A percentile compares a stretch with the other conserved stretches of the same genome.
Conservation (phyloP, 1,139 yeast genomes). For the Zygoascus sp. region DNA sequence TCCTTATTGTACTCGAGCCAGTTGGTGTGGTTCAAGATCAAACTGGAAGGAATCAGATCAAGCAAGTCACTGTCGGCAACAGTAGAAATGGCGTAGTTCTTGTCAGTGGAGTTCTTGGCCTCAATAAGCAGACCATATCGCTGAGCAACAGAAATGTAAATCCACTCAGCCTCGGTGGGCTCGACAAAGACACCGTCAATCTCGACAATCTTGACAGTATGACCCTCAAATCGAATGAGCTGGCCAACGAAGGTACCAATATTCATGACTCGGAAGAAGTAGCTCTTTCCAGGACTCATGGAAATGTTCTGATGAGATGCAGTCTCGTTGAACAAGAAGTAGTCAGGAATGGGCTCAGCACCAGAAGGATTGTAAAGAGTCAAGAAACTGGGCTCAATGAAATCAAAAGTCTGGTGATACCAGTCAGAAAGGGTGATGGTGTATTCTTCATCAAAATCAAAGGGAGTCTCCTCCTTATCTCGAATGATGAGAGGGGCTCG, state of each 20-base stretch:
- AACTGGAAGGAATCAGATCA: slow-evolving; percentile 61
- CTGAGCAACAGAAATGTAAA: slow-evolving; percentile 73
- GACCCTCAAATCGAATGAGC: slow-evolving; percentile 79
- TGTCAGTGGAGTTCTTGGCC: slow-evolving; percentile 56
- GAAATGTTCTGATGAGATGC: slow-evolving; percentile 60
- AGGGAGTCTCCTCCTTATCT: slow-evolving; percentile 50
- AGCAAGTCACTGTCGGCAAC: slow-evolving; percentile 73
- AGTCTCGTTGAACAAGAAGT: slow-evolving; percentile 71
- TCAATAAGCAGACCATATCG: slow-evolving; percentile 67
- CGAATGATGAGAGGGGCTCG: slow-evolving; percentile 73
- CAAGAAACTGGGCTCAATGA: slow-evolving; percentile 51
- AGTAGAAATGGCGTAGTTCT: slow-evolving; percentile 74
- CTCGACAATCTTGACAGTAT: slow-evolving; percentile 73
- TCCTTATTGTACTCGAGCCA: slow-evolving; percentile 55
- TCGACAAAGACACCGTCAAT: slow-evolving; percentile 77
- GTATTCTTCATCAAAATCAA: slow-evolving; percentile 69
- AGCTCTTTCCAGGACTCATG: slow-evolving; percentile 75
- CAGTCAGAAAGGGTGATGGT: slow-evolving; percentile 67
- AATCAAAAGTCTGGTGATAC: slow-evolving; percentile 65
- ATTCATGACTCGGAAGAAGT: slow-evolving; percentile 70
- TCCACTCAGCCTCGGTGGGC: slow-evolving; percentile 51
- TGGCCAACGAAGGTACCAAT: slow-evolving; percentile 86
- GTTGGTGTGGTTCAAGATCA: slow-evolving; percentile 65
- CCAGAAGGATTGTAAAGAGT: slow-evolving; percentile 85
- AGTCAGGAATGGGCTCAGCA: slow-evolving; percentile 91